phyloP scores from a whole-genome alignment of 306 rosid genomes.

The Vicia villosa region DNA sequence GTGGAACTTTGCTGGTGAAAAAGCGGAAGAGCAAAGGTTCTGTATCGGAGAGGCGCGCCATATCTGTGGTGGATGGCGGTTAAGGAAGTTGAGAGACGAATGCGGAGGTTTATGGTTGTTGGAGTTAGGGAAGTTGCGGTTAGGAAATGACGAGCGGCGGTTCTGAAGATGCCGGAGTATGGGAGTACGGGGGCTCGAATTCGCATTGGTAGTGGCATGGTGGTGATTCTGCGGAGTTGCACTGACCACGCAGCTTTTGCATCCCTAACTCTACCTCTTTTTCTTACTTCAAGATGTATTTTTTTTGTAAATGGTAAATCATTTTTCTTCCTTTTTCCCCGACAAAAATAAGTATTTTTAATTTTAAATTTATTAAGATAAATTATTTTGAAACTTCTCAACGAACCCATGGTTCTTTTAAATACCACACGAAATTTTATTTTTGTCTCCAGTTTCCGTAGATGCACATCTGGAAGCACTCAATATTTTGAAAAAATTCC shows the following conservation, averaged over 20 bases:
- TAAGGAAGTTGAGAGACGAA: slow-evolving; percentile 35
- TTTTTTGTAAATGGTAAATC: too few relatives aligned
- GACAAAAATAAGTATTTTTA: too few relatives aligned
- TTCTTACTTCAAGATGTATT: too few relatives aligned
- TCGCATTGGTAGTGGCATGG: slow-evolving; percentile 40
- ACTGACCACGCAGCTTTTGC: slow-evolving; percentile 21
- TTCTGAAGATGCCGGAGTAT: slow-evolving; percentile 51
- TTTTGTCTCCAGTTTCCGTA: too few relatives aligned
- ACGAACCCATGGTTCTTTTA: too few relatives aligned
- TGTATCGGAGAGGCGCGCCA: slow-evolving; percentile 33
- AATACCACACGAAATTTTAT: too few relatives aligned
- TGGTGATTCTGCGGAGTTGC: background rate
- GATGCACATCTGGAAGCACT: too few relatives aligned
- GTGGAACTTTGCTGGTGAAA: slow-evolving; percentile 54
- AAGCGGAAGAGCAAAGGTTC: slow-evolving; percentile 42
- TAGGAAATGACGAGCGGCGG: slow-evolving; percentile 33
- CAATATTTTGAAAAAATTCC: too few relatives aligned
- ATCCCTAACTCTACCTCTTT: background rate
- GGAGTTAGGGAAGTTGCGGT: background rate
- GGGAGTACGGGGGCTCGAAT: background rate
- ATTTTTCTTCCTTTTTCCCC: too few relatives aligned
- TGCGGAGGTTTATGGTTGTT: slow-evolving; percentile 21
- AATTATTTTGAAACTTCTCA: too few relatives aligned
- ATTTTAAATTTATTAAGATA: too few relatives aligned
- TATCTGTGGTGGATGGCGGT: slow-evolving; percentile 36